These are phyloP conservation scores for Ophiostoma himal-ulmi DNA, from an alignment of 2,329 filamentous ascomycete genomes.

Conservation along the genomic window DNA sequence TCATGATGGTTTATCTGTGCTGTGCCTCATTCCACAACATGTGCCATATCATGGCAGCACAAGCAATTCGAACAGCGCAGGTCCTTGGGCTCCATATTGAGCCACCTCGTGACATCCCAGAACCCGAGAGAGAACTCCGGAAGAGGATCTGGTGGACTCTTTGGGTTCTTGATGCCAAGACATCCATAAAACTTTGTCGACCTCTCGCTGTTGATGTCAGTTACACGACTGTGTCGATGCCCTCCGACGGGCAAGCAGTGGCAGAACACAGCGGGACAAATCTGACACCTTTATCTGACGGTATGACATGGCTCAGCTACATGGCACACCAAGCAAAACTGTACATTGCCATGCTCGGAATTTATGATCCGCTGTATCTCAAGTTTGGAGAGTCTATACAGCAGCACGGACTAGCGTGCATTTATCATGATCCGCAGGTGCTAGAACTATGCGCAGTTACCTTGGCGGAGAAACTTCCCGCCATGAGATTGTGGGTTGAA, in stretches of 20 bases:
- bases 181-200: neutral
- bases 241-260: neutral
- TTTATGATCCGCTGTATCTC: neutral
- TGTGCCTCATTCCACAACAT: conserved; percentile 46
- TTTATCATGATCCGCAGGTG: neutral
- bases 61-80: conserved; percentile 42
- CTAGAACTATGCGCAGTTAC: neutral
- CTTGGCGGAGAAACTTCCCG: neutral
- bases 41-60: conserved; percentile 37
- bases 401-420: neutral
- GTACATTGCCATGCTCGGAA: neutral
- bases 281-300: neutral
- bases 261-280: neutral
- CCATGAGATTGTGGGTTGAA: neutral
- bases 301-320: neutral
- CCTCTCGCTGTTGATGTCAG: neutral
- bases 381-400: neutral
- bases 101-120: neutral
- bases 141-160: neutral
- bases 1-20: conserved; percentile 39
- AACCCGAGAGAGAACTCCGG: neutral
- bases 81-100: conserved; percentile 38
- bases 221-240: neutral
- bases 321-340: neutral
- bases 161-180: neutral